A percentile compares a stretch with the other conserved stretches of the same genome.
phyloP scores from a whole-genome alignment of 2,329 filamentous ascomycete species.

The Calonectria crousiana region DNA sequence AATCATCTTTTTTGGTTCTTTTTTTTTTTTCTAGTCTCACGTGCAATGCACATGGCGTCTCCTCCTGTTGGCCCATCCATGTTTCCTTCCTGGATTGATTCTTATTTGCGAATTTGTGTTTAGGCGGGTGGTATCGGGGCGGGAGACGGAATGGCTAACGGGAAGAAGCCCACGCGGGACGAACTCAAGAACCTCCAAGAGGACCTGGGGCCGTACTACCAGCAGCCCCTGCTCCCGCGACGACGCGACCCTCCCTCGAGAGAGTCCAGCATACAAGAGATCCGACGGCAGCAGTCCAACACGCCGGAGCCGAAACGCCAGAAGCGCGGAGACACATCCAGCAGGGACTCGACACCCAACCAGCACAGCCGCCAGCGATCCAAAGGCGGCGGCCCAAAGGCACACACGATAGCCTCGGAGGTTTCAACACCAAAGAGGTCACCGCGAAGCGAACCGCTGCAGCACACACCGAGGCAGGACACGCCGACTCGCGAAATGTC shows the following conservation, averaged over 20 bases:
- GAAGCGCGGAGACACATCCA: slow-evolving; percentile 43
- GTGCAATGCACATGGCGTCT: background rate
- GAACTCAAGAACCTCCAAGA: slow-evolving; percentile 51
- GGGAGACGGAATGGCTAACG: slow-evolving; percentile 51
- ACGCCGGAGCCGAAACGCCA: slow-evolving; percentile 42
- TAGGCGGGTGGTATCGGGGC: slow-evolving; percentile 46
- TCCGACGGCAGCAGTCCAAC: slow-evolving; percentile 36
- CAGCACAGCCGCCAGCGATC: slow-evolving; percentile 35
- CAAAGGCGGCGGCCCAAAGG: slow-evolving; percentile 35
- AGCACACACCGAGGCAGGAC: slow-evolving; percentile 37
- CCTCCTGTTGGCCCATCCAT: slow-evolving; percentile 15
- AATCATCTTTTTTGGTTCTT: background rate
- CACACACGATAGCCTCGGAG: slow-evolving; percentile 33
- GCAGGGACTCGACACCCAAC: slow-evolving; percentile 43
- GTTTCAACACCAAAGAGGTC: slow-evolving; percentile 40
- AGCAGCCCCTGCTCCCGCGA: slow-evolving; percentile 41
- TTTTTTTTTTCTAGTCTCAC: background rate
- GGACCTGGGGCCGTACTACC: slow-evolving; percentile 50
- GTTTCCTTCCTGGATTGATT: slow-evolving; percentile 43
- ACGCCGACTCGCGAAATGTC: slow-evolving; percentile 51
- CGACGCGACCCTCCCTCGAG: slow-evolving; percentile 40
- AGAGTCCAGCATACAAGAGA: slow-evolving; percentile 40
- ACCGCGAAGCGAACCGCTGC: slow-evolving; percentile 37
- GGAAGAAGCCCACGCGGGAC: slow-evolving; percentile 47
- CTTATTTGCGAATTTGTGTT: slow-evolving; percentile 45